Conservation (phyloP, 768 basidiomycete genomes). For the Russula emetica region DNA sequence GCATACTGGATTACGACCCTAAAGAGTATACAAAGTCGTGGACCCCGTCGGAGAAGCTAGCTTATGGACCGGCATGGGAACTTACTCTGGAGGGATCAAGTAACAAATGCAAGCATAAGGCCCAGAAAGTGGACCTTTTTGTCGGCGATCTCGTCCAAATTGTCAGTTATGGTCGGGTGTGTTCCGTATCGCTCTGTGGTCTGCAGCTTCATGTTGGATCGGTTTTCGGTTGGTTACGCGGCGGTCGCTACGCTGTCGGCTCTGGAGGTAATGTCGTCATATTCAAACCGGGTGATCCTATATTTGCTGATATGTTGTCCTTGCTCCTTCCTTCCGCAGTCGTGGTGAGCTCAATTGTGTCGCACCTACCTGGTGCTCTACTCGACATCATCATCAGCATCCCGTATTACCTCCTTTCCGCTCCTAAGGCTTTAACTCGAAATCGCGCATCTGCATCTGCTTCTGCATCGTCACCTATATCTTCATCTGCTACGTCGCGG, state of each 20-base stretch:
- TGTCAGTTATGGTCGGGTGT: slow-evolving; percentile 52
- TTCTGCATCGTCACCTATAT: background rate
- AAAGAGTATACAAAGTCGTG: slow-evolving; percentile 57
- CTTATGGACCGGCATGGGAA: slow-evolving; percentile 68
- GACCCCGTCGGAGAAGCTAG: slow-evolving; percentile 67
- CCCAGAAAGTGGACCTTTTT: slow-evolving; percentile 54
- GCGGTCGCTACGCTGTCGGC: slow-evolving; percentile 68
- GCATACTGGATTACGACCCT: slow-evolving; percentile 35
- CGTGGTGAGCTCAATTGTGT: slow-evolving; percentile 63
- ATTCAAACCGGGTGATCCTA: background rate
- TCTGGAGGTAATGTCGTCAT: slow-evolving; percentile 59
- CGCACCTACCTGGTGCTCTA: slow-evolving; percentile 59
- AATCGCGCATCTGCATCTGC: slow-evolving; percentile 39
- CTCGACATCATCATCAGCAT: slow-evolving; percentile 63
- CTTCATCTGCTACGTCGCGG: slow-evolving; percentile 28
- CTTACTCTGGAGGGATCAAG: slow-evolving; percentile 42
- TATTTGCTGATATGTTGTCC: slow-evolving; percentile 8
- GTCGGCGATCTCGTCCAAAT: slow-evolving; percentile 55
- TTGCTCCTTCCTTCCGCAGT: slow-evolving; percentile 42
- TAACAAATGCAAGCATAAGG: slow-evolving; percentile 46
- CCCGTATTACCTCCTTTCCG: slow-evolving; percentile 58
- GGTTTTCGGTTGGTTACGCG: slow-evolving; percentile 54
- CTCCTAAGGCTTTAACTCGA: slow-evolving; percentile 59
- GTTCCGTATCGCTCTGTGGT: slow-evolving; percentile 42
- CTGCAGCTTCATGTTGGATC: slow-evolving; percentile 46